Conservation (phyloP, 31 red algal genomes). For the Odonthalia washingtoniensis region DNA sequence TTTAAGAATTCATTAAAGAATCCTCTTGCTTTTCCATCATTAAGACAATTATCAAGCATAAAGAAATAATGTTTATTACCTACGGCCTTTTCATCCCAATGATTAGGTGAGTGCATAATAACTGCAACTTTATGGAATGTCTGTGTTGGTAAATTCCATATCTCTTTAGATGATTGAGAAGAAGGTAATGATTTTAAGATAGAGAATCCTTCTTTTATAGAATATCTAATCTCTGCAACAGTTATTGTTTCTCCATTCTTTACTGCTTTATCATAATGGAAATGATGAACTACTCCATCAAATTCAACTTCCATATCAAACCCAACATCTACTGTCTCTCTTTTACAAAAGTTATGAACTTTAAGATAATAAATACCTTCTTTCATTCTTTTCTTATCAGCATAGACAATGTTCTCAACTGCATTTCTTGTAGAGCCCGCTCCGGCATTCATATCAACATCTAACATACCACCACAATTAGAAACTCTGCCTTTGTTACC, state of each 20-base stretch:
- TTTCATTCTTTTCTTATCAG: background rate
- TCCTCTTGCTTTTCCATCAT: background rate
- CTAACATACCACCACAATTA: background rate
- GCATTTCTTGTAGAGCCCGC: background rate
- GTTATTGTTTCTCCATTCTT: too few species aligned
- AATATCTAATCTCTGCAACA: too few species aligned
- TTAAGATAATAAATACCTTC: slow-evolving; percentile 1
- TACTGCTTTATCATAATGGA: background rate
- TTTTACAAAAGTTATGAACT: slow-evolving; percentile 1
- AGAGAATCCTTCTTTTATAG: too few species aligned
- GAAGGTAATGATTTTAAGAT: too few species aligned
- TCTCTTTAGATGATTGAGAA: too few species aligned
- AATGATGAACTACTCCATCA: background rate
- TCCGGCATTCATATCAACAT: slow-evolving; percentile 23
- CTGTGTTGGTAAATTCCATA: too few species aligned
- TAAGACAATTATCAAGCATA: background rate
- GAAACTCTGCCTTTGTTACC: background rate
- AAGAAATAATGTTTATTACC: slow-evolving; percentile 14
- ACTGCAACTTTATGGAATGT: background rate
- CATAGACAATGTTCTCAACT: background rate
- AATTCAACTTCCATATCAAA: slow-evolving; percentile 13
- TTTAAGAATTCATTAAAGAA: slow-evolving; percentile 11
- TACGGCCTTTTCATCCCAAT: slow-evolving; percentile 11
- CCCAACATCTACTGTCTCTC: background rate
- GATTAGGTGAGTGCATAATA: slow-evolving; percentile 7